phyloP scores from a whole-genome alignment of 2,329 filamentous ascomycete genomes.

The Akanthomyces muscarius region DNA sequence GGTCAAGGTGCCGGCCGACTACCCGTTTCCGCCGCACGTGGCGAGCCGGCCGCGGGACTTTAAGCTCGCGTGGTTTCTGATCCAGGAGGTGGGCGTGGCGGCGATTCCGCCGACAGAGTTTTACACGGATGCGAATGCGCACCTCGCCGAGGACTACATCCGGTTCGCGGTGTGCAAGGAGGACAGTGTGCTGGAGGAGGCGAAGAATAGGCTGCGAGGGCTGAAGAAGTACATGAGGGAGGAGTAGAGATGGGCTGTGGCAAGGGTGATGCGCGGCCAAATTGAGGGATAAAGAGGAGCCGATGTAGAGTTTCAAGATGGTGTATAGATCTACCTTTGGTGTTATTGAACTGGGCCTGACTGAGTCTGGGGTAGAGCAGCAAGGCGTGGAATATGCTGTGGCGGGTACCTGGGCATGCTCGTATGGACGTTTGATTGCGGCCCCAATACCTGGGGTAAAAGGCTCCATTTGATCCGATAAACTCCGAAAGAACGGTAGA shows the following conservation, averaged over 20 bases:
- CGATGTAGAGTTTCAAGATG: neutral
- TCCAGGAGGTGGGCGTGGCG: conserved; percentile 92
- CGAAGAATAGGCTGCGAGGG: conserved; percentile 70
- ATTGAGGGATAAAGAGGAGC: no score
- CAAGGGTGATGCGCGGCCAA: no score
- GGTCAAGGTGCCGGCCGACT: conserved; percentile 76
- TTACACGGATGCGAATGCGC: conserved; percentile 79
- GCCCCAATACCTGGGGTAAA: neutral
- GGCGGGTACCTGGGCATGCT: neutral
- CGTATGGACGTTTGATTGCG: neutral
- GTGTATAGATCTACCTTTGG: neutral
- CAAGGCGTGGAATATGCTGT: neutral
- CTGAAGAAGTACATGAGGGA: conserved; percentile 64
- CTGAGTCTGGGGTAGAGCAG: neutral
- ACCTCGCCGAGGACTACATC: conserved; percentile 88
- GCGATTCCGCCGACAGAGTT: conserved; percentile 97
- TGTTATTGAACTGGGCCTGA: neutral
- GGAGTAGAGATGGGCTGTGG: conserved; percentile 15
- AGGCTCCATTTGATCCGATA: neutral
- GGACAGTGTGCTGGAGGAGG: conserved; percentile 75
- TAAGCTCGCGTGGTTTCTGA: conserved; percentile 92
- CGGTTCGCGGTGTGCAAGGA: conserved; percentile 96
- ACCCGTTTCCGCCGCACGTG: conserved; percentile 86
- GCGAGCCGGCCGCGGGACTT: conserved; percentile 85
- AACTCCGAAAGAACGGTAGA: neutral